phyloP scores from a whole-genome alignment of 257 asterid genomes.

The Ocimum tenuiflorum region DNA sequence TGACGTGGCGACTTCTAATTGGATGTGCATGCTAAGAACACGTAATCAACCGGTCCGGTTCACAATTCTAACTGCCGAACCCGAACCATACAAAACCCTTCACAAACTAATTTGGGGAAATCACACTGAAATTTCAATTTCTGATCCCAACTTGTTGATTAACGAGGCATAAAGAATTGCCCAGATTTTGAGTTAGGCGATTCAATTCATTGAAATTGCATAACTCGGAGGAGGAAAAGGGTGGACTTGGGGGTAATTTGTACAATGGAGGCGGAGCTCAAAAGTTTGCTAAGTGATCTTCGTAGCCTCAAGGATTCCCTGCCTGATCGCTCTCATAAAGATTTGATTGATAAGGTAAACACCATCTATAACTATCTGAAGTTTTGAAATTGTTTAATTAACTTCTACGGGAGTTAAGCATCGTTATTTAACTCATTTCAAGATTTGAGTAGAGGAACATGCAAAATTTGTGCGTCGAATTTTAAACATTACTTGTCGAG shows the following conservation, averaged over 20 bases:
- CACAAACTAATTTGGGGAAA: background rate
- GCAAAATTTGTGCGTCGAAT: background rate
- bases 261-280: conserved; percentile 58
- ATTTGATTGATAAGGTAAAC: conserved; percentile 40
- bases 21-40: background rate
- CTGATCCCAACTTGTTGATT: conserved; percentile 16
- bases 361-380: background rate
- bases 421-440: background rate
- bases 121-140: background rate
- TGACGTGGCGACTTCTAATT: conserved; percentile 29
- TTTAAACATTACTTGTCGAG: background rate
- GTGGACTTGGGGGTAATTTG: background rate
- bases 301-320: conserved; percentile 38
- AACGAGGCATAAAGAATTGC: background rate
- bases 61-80: background rate
- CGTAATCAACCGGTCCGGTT: conserved; percentile 28
- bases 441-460: conserved; percentile 6
- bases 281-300: conserved; percentile 51
- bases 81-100: conserved; percentile 7
- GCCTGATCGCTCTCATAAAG: conserved; percentile 39
- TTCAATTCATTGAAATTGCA: background rate
- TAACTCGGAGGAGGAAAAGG: background rate
- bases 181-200: background rate
- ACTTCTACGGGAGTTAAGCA: background rate
- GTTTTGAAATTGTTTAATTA: background rate